Evolutionary conservation across 2,329 filamentous ascomycete genomes (phyloP), one percentile per base, ranked within the genome.

Genomic region (Aspergillus neoniger): DNA sequence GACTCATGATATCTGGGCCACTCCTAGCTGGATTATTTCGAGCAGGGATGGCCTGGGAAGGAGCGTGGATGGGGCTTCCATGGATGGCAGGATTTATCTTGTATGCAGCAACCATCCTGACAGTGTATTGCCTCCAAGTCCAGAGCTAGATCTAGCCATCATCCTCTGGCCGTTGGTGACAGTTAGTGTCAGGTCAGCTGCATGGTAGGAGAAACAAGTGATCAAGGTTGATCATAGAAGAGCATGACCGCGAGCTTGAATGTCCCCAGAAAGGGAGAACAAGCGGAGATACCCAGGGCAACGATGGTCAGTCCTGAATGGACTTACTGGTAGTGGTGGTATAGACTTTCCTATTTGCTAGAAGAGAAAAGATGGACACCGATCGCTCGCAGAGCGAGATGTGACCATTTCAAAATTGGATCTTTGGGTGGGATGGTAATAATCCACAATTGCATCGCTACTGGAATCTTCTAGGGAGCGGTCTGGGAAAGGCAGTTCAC

Each of bases 11-110:
- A 15, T 53, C 62, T 12, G 62, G 62, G 19, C 62, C 62, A 17
- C 15, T 58, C 3, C 44, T 62, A 10, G 62, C 62, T 9, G 54
- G 36, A 9, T 21, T 51, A 30, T 59, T 64, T 17, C 30, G 41
- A 9, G n/a, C 25, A 12, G 60, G 62, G 7, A 59, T 63, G 62
- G 21, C 5, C 8, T 32, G 51, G 39, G 56, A 53, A 5, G 62
- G 62, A 8, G 21, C 36, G 2, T 62, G 59, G 59, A 39, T 62
- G 15, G 62, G 62, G 5, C 38, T 63, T 49, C 62, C 62, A 21
- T 63, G 61, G 51, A 51, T 63, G 48, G 9, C 55, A n/a, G 56
- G 52, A 12, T 50, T 50, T 21, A 36, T 23, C 14, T 44, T 63
- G 44, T 55, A 44, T 41, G 19, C 41, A 21, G 23, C 38, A 14